Evolutionary conservation across 1,284 basidiomycete genomes (phyloP), one percentile per base, ranked within the genome.

Genomic region (Pyrrhoderma lamaoense): DNA sequence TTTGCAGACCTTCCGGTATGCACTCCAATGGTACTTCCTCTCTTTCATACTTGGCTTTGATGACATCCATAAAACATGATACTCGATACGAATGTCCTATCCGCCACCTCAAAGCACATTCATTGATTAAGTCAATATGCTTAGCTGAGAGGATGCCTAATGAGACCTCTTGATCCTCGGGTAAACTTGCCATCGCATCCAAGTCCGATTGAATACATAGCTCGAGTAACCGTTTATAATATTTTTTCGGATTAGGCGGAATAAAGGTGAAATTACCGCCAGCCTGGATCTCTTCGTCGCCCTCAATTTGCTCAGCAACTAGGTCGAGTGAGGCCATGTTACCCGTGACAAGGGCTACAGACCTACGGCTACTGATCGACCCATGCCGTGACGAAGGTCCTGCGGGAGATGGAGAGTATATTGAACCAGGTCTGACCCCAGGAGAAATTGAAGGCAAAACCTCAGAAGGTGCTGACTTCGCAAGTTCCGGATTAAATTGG

Each of bases 141-240:
- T 76, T 64, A 0, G 78, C 63, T 0, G 91, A 92, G n/a, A 99
- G 70, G 51, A 99, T 98, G 8, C 90, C 90, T 27, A 99, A 71
- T 1, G 93, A 92, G 2, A 99, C 95, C 68, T 99, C 93, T 59
- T 98, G 92, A 60, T 93, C 90, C 59, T 97, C 95, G 42, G 87
- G 84, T 8, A 83, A 82, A 55, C 82, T 84, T 53, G 88, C 75
- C 84, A 99, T 93, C 35, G 85, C 79, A 62, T 94, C 90, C 46
- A 99, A 72, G 65, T 99, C 96, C 40, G 79, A 76, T 34, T 87
- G 76, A 42, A 99, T 78, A 63, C 93, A 95, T 48, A 81, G 73
- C 60, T 90, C 86, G 22, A 98, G 75, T 3, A 98, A 75, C 7
- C 88, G 78, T 58, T 82, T 82, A 72, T 96, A 99, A 62, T 80